These are phyloP conservation scores for Dothideomycetes sp. DNA, from an alignment of 2,329 filamentous ascomycete species.

Conservation along the genomic window DNA sequence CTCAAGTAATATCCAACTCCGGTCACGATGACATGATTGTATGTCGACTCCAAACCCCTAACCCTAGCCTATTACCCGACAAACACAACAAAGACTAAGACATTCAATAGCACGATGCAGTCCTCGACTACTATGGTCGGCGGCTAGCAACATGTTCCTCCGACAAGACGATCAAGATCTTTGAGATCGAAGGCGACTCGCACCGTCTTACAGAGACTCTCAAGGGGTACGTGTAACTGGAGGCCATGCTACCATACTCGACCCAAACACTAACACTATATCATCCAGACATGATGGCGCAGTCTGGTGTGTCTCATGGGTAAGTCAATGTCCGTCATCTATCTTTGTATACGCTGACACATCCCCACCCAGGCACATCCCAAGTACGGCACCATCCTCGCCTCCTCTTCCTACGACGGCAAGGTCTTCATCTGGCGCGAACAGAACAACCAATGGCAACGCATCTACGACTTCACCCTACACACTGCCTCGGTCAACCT, in stretches of 20 bases:
- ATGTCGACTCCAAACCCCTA: conserved; percentile 35
- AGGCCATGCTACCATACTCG: conserved; percentile 1
- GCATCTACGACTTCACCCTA: conserved; percentile 83
- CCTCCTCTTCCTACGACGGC: conserved; percentile 90
- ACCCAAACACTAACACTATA: conserved; percentile 2
- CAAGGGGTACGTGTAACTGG: conserved; percentile 58
- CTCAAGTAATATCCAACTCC: conserved; percentile 72
- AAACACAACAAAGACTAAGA: neutral
- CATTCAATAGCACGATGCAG: conserved; percentile 73
- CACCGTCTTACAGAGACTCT: conserved; percentile 86
- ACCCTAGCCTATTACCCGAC: conserved; percentile 12
- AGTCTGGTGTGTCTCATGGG: conserved; percentile 95
- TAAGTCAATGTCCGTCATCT: conserved; percentile 21
- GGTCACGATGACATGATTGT: conserved; percentile 99
- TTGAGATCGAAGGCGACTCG: conserved; percentile 88
- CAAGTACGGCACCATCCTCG: conserved; percentile 96
- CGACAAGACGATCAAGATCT: conserved; percentile 98
- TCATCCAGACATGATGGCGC: conserved; percentile 75
- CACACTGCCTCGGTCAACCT: conserved; percentile 97
- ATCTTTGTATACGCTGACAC: conserved; percentile 4
- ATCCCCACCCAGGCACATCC: conserved; percentile 57
- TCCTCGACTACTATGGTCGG: conserved; percentile 95
- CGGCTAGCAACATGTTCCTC: conserved; percentile 94
- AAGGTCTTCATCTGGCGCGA: conserved; percentile 99
- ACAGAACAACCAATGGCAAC: conserved; percentile 50